phyloP scores from a whole-genome alignment of 352 stramenopile genomes.

The Phytophthora melonis region DNA sequence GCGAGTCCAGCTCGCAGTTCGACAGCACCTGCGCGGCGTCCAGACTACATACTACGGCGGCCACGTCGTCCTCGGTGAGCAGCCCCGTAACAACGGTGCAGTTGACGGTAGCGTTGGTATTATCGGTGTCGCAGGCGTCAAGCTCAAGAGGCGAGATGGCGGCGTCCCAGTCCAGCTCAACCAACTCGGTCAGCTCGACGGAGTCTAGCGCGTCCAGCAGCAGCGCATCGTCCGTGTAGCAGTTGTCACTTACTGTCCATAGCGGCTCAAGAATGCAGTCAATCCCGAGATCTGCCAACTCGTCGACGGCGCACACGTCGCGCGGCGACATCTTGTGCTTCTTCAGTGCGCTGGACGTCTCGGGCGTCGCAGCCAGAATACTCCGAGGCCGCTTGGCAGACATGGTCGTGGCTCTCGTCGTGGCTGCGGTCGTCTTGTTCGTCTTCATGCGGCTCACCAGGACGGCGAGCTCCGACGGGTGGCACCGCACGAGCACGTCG shows the following conservation, averaged over 20 bases:
- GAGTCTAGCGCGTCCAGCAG: slow-evolving; percentile 17
- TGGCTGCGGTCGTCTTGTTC: neutral
- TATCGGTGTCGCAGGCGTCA: too few relatives aligned
- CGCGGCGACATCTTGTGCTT: slow-evolving; percentile 32
- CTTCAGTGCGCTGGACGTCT: neutral
- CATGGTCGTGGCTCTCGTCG: neutral
- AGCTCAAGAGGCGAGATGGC: too few relatives aligned
- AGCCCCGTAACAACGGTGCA: too few relatives aligned
- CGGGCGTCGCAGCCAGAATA: neutral
- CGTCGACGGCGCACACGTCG: slow-evolving; percentile 13
- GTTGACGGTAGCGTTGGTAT: too few relatives aligned
- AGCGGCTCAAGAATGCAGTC: slow-evolving; percentile 6
- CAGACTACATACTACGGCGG: too few relatives aligned
- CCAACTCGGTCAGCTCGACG: slow-evolving; percentile 24
- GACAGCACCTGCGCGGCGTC: too few relatives aligned
- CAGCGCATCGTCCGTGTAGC: slow-evolving; percentile 12
- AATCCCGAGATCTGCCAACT: neutral
- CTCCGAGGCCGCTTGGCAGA: slow-evolving; percentile 17
- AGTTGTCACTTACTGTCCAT: slow-evolving; percentile 2
- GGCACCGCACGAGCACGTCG: slow-evolving; percentile 59
- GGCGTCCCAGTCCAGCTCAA: slow-evolving; percentile 32
- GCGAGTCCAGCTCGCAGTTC: too few relatives aligned
- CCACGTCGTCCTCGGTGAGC: too few relatives aligned
- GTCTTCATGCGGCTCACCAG: slow-evolving; percentile 29
- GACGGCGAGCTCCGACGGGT: slow-evolving; percentile 27